A percentile compares a stretch with the other conserved stretches of the same genome.
phyloP scores from a whole-genome alignment of 192 early-diverging fungal genomes.

The Paraglomus brasilianum region DNA sequence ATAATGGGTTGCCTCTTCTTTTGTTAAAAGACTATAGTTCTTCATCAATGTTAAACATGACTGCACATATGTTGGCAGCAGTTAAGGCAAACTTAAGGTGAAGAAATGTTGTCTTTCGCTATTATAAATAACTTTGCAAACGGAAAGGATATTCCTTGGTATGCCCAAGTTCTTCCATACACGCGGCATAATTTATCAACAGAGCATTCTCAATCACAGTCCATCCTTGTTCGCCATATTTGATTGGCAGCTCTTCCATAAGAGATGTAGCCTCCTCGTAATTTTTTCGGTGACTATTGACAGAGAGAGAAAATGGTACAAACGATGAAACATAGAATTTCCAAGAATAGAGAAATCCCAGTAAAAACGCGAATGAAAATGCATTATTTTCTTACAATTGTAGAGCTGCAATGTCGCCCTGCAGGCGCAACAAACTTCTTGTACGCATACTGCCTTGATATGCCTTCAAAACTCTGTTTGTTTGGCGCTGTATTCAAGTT shows the following conservation, averaged over 20 bases:
- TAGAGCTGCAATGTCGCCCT: constrained; percentile 74
- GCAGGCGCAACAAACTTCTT: constrained; percentile 61
- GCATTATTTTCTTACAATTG: constrained; percentile 60
- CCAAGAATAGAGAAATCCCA: background rate
- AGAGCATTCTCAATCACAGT: constrained; percentile 62
- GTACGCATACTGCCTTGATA: constrained; percentile 64
- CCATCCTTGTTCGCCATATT: constrained; percentile 63
- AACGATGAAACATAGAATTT: background rate
- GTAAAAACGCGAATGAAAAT: background rate
- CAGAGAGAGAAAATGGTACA: background rate
- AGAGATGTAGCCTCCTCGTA: constrained; percentile 64
- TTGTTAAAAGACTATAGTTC: constrained; percentile 46
- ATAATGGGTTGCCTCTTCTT: constrained; percentile 45
- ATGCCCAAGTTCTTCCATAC: constrained; percentile 54
- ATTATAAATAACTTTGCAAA: constrained; percentile 1
- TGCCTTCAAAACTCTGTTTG: constrained; percentile 64
- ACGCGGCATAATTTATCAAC: constrained; percentile 65
- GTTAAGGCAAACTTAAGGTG: background rate
- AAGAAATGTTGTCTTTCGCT: no score
- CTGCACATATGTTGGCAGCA: constrained; percentile 37
- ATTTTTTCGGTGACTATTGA: constrained; percentile 48
- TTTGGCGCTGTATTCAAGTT: constrained; percentile 41
- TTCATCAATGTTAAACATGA: constrained; percentile 50
- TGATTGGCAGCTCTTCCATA: constrained; percentile 58
- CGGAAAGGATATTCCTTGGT: constrained; percentile 46